Evolutionary conservation across 2,329 filamentous ascomycete species (phyloP), one percentile per base, ranked within the genome.

Genomic region (Periconia sp.): DNA sequence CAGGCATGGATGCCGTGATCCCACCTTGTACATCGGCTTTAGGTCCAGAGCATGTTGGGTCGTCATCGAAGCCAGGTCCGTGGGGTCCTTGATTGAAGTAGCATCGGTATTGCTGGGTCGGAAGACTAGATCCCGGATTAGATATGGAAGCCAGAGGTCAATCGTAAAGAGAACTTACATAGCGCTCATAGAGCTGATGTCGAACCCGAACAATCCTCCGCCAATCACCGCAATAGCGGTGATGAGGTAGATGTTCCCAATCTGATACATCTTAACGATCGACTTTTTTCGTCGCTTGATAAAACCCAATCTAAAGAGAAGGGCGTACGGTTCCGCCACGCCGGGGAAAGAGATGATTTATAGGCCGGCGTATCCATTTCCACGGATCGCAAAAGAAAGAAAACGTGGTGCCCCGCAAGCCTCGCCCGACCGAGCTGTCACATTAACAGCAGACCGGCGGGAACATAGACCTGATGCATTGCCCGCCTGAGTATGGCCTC

Each of bases 171-270:
- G 28, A 26, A 49, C 56, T 29, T 55, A 73, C 57, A 73, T 73
- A 8, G 73, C 72, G 44, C 81, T 84, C 86, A 90, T 89, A 30
- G 84, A 87, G 42, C 80, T 83, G 58, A 91, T 89, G 70, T 91
- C 88, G 64, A 91, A 91, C 56, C 88, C 88, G 60, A 91, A 90
- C 18, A 90, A 75, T 17, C 80, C 82, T 64, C 86, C 86, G 54
- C 86, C 86, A 73, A 77, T 76, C 49, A 81, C 76, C 63, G 80
- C 74, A 62, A 82, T 79, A 60, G 77, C 77, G 40, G 79, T 77
- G 51, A 83, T 80, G 43, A 77, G 65, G 59, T 84, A 83, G 55
- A 83, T 76, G 50, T 83, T 83, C 17, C 79, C 77, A 39, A 81
- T 76, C 36, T 66, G 59, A 52, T 64, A 64, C 61, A 63, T 61